Percentiles rank a stretch among this genome's conserved stretches.
These are phyloP conservation scores for Fonsecaea pugnacius DNA, from an alignment of 2,329 filamentous ascomycete species.

Conservation along the genomic window DNA sequence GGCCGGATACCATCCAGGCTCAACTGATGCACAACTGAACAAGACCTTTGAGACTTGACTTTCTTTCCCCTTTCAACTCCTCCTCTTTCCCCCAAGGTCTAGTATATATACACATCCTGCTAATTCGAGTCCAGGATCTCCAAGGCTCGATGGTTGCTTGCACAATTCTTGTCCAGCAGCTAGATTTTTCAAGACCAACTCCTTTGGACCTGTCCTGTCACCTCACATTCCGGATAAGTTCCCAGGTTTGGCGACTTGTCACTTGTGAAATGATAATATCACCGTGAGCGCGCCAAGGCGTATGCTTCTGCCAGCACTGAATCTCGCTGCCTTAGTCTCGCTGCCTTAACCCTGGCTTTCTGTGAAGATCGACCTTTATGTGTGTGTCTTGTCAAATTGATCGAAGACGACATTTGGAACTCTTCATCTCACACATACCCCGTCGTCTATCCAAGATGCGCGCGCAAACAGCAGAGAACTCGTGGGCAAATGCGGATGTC, in stretches of 20 bases:
- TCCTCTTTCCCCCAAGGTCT: not conserved
- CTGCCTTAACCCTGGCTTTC: not conserved
- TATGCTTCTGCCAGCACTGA: not conserved
- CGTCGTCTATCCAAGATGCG: constrained; percentile 14
- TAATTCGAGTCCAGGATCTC: not conserved
- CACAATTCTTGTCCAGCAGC: not conserved
- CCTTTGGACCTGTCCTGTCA: not conserved
- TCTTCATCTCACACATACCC: not conserved
- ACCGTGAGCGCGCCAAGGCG: not conserved
- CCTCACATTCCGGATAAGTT: not conserved
- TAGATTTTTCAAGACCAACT: not conserved
- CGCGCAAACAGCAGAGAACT: constrained; percentile 5
- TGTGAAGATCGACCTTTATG: not conserved
- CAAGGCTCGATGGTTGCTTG: not conserved
- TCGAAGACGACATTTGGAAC: not conserved
- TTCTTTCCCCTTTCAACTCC: not conserved
- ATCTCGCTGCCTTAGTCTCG: not conserved
- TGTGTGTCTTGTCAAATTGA: not conserved
- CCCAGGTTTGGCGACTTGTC: not conserved
- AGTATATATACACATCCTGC: not conserved
- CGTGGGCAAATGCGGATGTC: constrained; percentile 13
- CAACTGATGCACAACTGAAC: not conserved
- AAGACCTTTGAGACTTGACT: not conserved
- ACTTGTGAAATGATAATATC: not conserved
- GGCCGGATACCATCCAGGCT: not conserved